Percentiles rank a stretch among this genome's conserved stretches.
Evolutionary conservation across 169 alveolate genomes (phyloP).

Genomic region (Cryptosporidium canis): DNA sequence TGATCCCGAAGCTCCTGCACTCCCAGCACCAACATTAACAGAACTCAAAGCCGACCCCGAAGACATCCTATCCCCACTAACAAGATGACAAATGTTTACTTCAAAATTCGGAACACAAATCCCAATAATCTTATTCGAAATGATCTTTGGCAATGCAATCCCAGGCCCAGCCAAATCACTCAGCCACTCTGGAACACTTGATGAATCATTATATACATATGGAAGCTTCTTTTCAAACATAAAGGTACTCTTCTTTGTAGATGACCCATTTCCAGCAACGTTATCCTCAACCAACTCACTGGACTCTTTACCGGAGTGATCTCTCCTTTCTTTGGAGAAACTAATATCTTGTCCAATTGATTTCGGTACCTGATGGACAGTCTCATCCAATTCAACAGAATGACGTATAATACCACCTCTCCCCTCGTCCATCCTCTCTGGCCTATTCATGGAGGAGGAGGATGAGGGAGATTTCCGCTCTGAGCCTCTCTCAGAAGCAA

Average conservation of each 20-base stretch:
- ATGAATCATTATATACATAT: background rate
- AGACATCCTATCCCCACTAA: background rate
- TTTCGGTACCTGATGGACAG: background rate
- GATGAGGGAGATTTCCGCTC: background rate
- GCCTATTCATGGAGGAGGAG: background rate
- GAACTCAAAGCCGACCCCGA: background rate
- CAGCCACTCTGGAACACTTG: conserved; percentile 50
- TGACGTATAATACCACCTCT: background rate
- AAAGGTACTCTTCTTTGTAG: background rate
- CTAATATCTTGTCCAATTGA: no score
- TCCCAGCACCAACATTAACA: background rate
- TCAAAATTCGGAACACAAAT: conserved; percentile 48
- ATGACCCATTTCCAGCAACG: background rate
- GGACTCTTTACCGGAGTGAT: background rate
- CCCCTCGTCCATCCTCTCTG: background rate
- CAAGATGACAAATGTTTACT: conserved; percentile 53
- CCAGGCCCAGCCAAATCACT: conserved; percentile 60
- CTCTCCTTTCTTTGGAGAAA: background rate
- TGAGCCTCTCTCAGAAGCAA: background rate
- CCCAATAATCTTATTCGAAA: conserved; percentile 34
- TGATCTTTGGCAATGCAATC: conserved; percentile 44
- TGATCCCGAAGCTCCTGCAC: background rate
- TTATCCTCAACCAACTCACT: background rate
- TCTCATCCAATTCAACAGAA: no score
- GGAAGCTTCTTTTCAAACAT: conserved; percentile 40